Evolutionary conservation across 2,329 filamentous ascomycete species (phyloP), one percentile per base, ranked within the genome.

Genomic region (Phaeosphaeriaceae sp.): DNA sequence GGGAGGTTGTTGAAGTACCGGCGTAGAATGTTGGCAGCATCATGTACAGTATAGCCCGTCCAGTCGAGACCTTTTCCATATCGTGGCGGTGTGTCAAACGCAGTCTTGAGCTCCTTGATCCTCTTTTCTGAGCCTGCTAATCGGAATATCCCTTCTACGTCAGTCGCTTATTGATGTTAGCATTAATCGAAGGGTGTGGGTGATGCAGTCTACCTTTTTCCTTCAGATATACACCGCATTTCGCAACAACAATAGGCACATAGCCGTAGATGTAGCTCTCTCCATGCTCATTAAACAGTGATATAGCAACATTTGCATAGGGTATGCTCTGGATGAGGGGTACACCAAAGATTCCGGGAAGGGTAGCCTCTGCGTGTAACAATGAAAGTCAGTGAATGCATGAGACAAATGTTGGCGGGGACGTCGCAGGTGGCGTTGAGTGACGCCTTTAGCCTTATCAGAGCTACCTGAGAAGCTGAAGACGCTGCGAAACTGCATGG

Each of bases 201-300:
- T 12, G n/a, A 41, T 29, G 16, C 35, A 26, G 53, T 57, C 49
- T 74, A 97, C 94, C 94, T 84, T 96, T 97, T 74, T 99, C 94
- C 75, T 99, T 99, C 60, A 99, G 74, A 63, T 92, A 99, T 3
- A 99, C 92, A 55, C 94, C 94, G 72, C 94, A 97, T 74, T 99
- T 99, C 29, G 94, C 94, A 45, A 99, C 93, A 35, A 99, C 93
- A 58, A 99, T 97, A 15, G 94, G 94, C 6, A 99, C 93, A 68
- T 97, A 97, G 67, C 94, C 94, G 73, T 97, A 99, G 45, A 97
- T 97, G 74, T 96, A 97, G 76, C 91, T 96, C 73, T 94, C 86
- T 26, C 93, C 93, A 60, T 94, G 84, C 60, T 93, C 90, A 71
- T 97, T 92, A 60, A 94, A 89, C 21, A 99, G 83, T 17, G 93